Base-by-base conservation (phyloP, 2,329 filamentous ascomycete species). In the Penicillium psychrosexuale region DNA sequence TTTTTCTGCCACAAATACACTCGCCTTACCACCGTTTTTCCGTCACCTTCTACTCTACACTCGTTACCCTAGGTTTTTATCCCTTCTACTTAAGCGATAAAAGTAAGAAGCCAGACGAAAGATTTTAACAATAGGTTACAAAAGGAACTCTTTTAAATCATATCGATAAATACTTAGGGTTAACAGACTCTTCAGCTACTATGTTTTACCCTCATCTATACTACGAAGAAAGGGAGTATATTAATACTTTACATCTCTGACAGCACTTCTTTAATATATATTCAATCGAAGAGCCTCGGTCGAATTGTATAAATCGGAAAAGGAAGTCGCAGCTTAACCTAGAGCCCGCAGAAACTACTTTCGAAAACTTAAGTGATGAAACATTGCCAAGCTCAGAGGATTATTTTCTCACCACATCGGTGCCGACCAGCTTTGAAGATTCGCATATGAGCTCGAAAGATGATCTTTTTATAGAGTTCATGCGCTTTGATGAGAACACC, bases 61-160 rank as follows among this genome's bases (percentile, higher is more conserved):
- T 55, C 40, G 24, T 60, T 44, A 19, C 48, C 13, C 57, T 45
- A 34, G 48, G 53, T 4, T 55, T 58, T 30, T 59, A 37, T 17
- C 51, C n/a, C 36, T 55, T 59, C 31, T 59, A 19, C 37, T 19
- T 55, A n/a, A 22, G 39, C n/a, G 40, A 57, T 22, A 22, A 40
- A 17, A 31, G 12, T 2, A 59, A 61, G 28, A 46, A 36, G 2
- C 33, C 17, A 12, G 54, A 61, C 13, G 39, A 59, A 27, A 36
- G 56, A 33, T 59, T 61, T 47, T 2, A 53, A 19, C 6, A 61
- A 47, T 61, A 28, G 56, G 8, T 61, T 8, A 8, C 12, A 4
- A 61, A 61, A 45, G n/a, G 37, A 47, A 61, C 53, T 19, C 56
- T 61, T 28, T 22, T 58, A 3, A 58, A 56, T 45, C 36, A 47